Base-by-base conservation (phyloP, 495 filamentous ascomycete genomes). In the Neurospora tetrasperma region DNA sequence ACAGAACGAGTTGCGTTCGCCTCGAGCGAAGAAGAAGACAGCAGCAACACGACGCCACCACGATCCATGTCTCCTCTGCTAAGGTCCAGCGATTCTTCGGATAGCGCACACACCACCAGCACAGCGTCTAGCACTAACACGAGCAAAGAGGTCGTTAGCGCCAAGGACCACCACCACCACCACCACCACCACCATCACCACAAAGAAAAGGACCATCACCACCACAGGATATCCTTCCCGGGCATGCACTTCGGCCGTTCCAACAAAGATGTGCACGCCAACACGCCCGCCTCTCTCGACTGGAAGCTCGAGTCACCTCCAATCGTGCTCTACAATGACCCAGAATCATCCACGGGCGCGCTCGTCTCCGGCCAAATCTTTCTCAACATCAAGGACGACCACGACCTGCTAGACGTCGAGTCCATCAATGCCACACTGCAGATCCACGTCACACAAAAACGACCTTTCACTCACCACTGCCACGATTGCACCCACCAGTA, bases 301-400 rank as follows among this genome's bases (percentile, higher is more conserved):
- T 89, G 95, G 81, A 84, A 89, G 43, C 91, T 98, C 72, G 96
- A 99, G 83, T 97, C 93, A 3, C 93, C 96, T 0, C 96, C 96
- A 1, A 84, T 95, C 11, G 88, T 97, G 18, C 90, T 96, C 83
- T 94, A 94, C 77, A 94, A 93, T 23, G 83, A 86, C 9, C 85
- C 93, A 1, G 85, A 89, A 69, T 87, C 86, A 75, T 97, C 94
- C 35, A 92, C 90, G 8, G 96, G 96, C 70, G 94, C 96, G 8
- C 83, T 99, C 44, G 88, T 98, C 48, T 97, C 93, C 2, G 94
- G 94, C 46, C 93, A 93, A 72, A 83, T 98, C 73, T 87, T 90
- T 72, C 79, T 97, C n/a, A 80, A 86, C 39, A 85, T 97, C 78
- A 84, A 86, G 54, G 89, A 93, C 46, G 54, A 66, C 31, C 31